These are phyloP conservation scores for Eucalyptus curtisii DNA, from an alignment of 345 rosid species.

Conservation along the genomic window DNA sequence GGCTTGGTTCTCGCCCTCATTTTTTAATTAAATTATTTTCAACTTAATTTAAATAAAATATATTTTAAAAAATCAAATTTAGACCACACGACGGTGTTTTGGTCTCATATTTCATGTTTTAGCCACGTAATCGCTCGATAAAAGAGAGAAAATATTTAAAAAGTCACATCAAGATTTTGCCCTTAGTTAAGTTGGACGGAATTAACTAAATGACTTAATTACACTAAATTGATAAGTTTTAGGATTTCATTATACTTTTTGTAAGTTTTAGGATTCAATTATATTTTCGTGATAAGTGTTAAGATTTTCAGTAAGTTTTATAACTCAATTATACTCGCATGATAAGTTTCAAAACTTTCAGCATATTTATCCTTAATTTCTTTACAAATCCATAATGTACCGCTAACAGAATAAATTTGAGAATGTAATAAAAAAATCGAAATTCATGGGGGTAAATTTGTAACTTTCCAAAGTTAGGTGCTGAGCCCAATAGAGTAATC, in stretches of 20 bases:
- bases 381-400: background rate
- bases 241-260: no score
- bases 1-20: background rate
- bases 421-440: background rate
- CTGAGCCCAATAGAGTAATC: background rate
- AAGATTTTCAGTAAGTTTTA: no score
- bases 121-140: background rate
- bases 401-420: background rate
- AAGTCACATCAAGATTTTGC: background rate
- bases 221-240: no score
- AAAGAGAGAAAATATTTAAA: background rate
- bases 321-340: no score
- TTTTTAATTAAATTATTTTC: no score
- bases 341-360: background rate
- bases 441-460: background rate
- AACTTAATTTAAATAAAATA: no score
- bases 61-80: no score
- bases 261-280: no score
- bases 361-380: no score
- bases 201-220: background rate
- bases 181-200: no score
- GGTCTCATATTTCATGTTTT: background rate
- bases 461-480: background rate
- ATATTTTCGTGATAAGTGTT: no score
- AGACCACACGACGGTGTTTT: fast-evolving